Conservation (phyloP, 1,139 yeast genomes). For the Kodamaea derodonti region DNA sequence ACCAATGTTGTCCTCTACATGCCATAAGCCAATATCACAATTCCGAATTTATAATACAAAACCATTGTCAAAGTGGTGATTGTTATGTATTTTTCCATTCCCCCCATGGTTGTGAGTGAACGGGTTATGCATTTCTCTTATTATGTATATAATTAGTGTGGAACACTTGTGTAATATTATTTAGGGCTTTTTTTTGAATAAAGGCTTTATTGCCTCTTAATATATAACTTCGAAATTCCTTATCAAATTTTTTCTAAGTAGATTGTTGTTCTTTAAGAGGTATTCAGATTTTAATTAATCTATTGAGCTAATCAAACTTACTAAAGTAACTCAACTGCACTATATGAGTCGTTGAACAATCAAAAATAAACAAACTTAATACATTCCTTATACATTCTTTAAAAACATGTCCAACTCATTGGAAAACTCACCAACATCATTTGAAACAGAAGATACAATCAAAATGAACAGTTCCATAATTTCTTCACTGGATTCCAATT, state of each 20-base stretch:
- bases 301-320: too few species aligned
- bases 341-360: too few species aligned
- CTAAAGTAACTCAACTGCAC: too few species aligned
- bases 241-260: neutral
- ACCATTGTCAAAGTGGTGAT: neutral
- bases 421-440: conserved; percentile 18
- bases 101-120: neutral
- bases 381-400: too few species aligned
- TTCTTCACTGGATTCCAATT: conserved; percentile 13
- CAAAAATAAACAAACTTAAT: too few species aligned
- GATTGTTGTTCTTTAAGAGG: too few species aligned
- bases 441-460: conserved; percentile 25
- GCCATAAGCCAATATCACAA: too few species aligned
- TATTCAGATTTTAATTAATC: too few species aligned
- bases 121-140: neutral
- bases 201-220: too few species aligned
- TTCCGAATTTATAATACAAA: neutral
- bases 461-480: conserved; percentile 18
- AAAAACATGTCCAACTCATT: conserved; percentile 16
- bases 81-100: neutral
- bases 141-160: neutral
- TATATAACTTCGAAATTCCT: conserved; percentile 1
- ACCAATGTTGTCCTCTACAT: too few species aligned
- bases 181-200: too few species aligned
- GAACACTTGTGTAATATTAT: too few species aligned